A percentile compares a stretch with the other conserved stretches of the same genome.
Conservation (phyloP, 2,329 filamentous ascomycete genomes). For the Epichloe brachyelytri region DNA sequence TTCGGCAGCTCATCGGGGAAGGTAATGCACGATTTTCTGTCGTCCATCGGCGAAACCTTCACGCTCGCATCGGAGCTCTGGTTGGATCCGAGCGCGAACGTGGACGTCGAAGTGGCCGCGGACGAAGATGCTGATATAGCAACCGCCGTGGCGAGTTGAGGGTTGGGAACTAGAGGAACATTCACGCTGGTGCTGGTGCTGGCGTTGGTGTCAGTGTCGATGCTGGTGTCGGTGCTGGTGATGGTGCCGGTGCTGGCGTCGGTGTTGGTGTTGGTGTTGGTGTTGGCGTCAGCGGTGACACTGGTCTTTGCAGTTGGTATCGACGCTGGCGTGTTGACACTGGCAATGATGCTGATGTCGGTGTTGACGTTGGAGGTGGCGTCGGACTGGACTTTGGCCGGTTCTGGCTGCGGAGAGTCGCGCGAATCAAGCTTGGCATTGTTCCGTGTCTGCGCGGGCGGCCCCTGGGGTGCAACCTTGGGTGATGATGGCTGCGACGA, state of each 20-base stretch:
- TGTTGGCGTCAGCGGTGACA: not conserved
- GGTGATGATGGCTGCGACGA: slow-evolving; percentile 6
- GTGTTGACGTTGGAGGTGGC: not conserved
- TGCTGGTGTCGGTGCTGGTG: not conserved
- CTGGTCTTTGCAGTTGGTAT: too few species aligned
- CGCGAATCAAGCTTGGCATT: not conserved
- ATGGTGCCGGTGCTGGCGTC: rapidly evolving
- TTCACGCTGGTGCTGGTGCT: not conserved
- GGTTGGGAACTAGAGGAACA: not conserved
- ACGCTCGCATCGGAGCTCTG: slow-evolving; percentile 15
- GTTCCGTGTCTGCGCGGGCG: not conserved
- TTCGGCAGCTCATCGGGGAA: slow-evolving; percentile 21
- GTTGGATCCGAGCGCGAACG: slow-evolving; percentile 1
- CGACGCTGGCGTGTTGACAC: too few species aligned
- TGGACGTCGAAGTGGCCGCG: not conserved
- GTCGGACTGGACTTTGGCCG: not conserved
- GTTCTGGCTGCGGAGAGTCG: not conserved
- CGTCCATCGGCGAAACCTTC: slow-evolving; percentile 15
- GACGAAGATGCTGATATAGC: not conserved
- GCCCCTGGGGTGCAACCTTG: not conserved
- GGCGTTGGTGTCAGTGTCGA: not conserved
- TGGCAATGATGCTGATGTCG: not conserved
- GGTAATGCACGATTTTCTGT: slow-evolving; percentile 20
- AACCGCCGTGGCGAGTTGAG: not conserved
- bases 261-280: not conserved